These are phyloP conservation scores for Raphidocelis subcapitata DNA, from an alignment of 139 green algal species.

Conservation along the genomic window DNA sequence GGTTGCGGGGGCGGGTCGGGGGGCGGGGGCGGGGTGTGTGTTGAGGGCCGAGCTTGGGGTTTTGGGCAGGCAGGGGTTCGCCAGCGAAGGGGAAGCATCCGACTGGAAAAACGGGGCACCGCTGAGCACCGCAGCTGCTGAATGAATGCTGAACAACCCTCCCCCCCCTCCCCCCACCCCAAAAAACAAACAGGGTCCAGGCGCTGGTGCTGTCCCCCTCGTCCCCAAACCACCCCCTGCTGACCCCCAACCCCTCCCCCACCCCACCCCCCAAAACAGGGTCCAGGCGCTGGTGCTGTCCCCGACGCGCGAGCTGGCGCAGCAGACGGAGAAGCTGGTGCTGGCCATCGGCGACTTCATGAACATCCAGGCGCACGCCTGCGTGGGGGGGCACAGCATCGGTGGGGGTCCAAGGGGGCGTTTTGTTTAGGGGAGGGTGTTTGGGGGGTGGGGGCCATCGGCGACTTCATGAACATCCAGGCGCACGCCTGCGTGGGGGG, in stretches of 20 bases:
- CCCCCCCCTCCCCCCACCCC: background rate
- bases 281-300: constrained; percentile 91
- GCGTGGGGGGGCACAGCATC: constrained; percentile 94
- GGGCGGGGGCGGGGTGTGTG: no score
- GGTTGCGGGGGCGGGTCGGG: no score
- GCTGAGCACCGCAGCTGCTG: no score
- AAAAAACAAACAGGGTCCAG: constrained; percentile 54
- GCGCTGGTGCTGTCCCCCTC: constrained; percentile 93
- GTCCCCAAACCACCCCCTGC: background rate
- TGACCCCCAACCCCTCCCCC: background rate
- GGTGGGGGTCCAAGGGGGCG: constrained; percentile 48
- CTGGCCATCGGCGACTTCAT: constrained; percentile 92
- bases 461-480: constrained; percentile 93
- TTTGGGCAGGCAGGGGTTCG: no score
- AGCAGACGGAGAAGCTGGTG: constrained; percentile 94
- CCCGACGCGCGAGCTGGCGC: constrained; percentile 94
- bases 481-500: constrained; percentile 95
- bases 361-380: constrained; percentile 90
- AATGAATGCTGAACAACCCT: no score
- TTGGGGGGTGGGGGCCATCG: constrained; percentile 85
- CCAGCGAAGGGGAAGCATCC: no score
- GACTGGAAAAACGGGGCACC: no score
- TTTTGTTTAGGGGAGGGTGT: no score
- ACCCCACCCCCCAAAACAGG: constrained; percentile 18
- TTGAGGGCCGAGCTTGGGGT: no score